Conservation (phyloP, 2,329 filamentous ascomycete species). For the Colletotrichum spaethianum region DNA sequence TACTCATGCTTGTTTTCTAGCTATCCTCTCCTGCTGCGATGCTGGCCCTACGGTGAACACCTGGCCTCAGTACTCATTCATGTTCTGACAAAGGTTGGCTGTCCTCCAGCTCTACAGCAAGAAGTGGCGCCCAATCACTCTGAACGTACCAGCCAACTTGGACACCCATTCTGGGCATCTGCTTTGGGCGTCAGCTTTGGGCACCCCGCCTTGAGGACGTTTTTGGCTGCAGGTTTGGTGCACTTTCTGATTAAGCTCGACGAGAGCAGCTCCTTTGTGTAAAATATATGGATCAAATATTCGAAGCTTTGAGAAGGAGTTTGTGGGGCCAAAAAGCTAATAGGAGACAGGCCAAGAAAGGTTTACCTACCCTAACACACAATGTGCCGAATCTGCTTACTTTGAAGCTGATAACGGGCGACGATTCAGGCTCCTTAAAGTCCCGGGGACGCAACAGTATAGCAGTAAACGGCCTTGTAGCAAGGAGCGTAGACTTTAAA, state of each 20-base stretch:
- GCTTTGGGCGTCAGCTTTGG: background rate
- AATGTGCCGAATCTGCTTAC: background rate
- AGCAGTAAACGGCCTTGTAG: too few relatives aligned
- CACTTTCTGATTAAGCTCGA: background rate
- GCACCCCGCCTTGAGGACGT: background rate
- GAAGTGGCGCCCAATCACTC: background rate
- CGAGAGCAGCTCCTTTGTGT: background rate
- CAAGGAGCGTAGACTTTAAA: background rate
- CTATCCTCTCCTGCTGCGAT: too few relatives aligned
- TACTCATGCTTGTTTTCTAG: background rate
- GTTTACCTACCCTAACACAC: too few relatives aligned
- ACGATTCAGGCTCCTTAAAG: background rate
- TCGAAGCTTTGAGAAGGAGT: slow-evolving; percentile 8
- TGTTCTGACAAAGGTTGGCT: background rate
- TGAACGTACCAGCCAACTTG: background rate
- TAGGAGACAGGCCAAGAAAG: background rate
- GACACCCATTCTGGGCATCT: background rate
- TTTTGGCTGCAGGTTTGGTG: background rate
- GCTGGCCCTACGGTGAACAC: too few relatives aligned
- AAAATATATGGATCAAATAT: background rate
- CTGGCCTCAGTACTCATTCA: background rate
- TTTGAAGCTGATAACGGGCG: background rate
- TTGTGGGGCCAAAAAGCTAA: background rate
- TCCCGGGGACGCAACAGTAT: background rate
- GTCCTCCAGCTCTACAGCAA: background rate